Evolutionary conservation across 2,329 filamentous ascomycete species (phyloP).

Genomic region (Beauveria medogensis): DNA sequence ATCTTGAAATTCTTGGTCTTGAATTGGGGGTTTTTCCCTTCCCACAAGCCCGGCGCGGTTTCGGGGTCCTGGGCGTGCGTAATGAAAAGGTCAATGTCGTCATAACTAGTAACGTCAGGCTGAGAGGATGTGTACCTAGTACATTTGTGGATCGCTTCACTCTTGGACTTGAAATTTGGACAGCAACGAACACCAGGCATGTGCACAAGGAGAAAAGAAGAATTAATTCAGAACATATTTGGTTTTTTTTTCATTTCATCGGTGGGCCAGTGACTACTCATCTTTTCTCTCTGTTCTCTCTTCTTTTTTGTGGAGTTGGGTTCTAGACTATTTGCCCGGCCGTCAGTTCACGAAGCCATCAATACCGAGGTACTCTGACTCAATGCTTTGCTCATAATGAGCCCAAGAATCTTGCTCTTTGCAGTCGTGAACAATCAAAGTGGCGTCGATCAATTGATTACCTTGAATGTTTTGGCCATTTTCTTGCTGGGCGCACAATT

Average conservation of each 20-base stretch:
- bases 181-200: background rate
- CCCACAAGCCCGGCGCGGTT: background rate
- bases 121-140: too few species aligned
- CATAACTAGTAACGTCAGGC: background rate
- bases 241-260: background rate
- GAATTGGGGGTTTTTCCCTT: background rate
- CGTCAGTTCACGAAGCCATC: too few species aligned
- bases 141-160: background rate
- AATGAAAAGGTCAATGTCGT: constrained; percentile 1
- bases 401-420: background rate
- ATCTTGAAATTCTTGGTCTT: background rate
- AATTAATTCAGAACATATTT: background rate
- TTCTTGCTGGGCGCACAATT: too few species aligned
- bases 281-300: background rate
- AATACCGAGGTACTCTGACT: background rate
- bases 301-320: background rate
- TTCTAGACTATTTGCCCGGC: background rate
- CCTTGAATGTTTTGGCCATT: too few species aligned
- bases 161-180: background rate
- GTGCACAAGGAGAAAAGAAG: background rate
- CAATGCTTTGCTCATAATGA: background rate
- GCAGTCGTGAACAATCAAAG: background rate
- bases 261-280: background rate
- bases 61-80: background rate
- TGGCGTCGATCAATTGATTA: background rate